These are phyloP conservation scores for Psilocybe cyanescens DNA, from an alignment of 768 basidiomycete species.

Conservation along the genomic window DNA sequence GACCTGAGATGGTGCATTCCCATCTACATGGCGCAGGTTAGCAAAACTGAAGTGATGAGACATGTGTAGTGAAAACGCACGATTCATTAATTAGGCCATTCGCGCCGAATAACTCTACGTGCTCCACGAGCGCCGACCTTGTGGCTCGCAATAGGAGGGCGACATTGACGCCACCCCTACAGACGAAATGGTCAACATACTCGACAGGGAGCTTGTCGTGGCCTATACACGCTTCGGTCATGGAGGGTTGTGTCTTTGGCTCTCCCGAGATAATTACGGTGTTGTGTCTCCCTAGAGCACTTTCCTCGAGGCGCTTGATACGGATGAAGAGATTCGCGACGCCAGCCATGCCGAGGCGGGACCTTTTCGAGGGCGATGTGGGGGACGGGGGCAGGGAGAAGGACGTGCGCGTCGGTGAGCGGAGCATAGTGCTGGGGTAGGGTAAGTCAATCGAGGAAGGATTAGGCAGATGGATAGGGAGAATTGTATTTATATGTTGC, in stretches of 20 bases:
- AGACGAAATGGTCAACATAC: slow-evolving; percentile 53
- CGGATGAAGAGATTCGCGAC: slow-evolving; percentile 61
- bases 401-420: slow-evolving; percentile 19
- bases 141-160: slow-evolving; percentile 58
- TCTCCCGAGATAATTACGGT: slow-evolving; percentile 41
- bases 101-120: slow-evolving; percentile 51
- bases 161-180: slow-evolving; percentile 66
- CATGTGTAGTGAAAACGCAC: slow-evolving; percentile 45
- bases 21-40: slow-evolving; percentile 47
- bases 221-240: slow-evolving; percentile 28
- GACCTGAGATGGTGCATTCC: slow-evolving; percentile 61
- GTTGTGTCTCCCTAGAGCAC: slow-evolving; percentile 23
- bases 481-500: slow-evolving; percentile 1
- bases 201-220: slow-evolving; percentile 31
- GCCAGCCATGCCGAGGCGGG: slow-evolving; percentile 35
- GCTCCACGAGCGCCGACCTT: slow-evolving; percentile 52
- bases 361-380: slow-evolving; percentile 16
- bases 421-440: slow-evolving; percentile 12
- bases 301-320: slow-evolving; percentile 43
- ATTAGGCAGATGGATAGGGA: not conserved
- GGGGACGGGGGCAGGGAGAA: slow-evolving; percentile 1
- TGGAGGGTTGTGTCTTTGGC: slow-evolving; percentile 41
- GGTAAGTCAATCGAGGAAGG: not conserved
- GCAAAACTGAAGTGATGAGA: slow-evolving; percentile 2
- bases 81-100: slow-evolving; percentile 71